Percentiles rank a stretch among this genome's conserved stretches.
phyloP scores from a whole-genome alignment of 1,284 basidiomycete species.

The Grifola frondosa region DNA sequence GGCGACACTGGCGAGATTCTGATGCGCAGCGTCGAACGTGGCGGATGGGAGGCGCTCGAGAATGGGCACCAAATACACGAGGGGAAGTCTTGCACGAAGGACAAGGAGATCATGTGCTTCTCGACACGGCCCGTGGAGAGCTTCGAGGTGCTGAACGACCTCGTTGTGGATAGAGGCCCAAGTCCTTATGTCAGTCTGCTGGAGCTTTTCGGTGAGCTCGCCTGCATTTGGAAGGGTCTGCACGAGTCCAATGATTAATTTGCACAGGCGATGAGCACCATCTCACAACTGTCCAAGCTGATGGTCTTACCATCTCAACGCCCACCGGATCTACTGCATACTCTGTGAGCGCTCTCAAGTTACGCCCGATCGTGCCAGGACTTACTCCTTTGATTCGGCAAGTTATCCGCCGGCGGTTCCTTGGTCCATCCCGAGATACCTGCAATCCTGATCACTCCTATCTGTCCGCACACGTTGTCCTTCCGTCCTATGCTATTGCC shows the following conservation, averaged over 20 bases:
- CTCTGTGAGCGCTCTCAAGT: slow-evolving; percentile 57
- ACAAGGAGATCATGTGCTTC: slow-evolving; percentile 98
- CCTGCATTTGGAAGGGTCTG: too few relatives aligned
- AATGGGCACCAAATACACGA: slow-evolving; percentile 53
- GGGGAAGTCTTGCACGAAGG: slow-evolving; percentile 58
- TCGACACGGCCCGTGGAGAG: slow-evolving; percentile 93
- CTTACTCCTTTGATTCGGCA: too few relatives aligned
- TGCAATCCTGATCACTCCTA: slow-evolving; percentile 93
- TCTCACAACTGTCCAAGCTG: slow-evolving; percentile 98
- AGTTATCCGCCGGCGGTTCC: slow-evolving; percentile 96
- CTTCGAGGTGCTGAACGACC: slow-evolving; percentile 97
- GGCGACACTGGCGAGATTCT: slow-evolving; percentile 92
- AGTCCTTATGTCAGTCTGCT: slow-evolving; percentile 96
- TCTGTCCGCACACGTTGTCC: slow-evolving; percentile 97
- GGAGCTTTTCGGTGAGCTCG: slow-evolving; percentile 86
- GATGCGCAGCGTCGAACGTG: slow-evolving; percentile 86
- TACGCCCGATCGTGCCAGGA: slow-evolving; percentile 6
- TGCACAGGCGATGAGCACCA: slow-evolving; percentile 92
- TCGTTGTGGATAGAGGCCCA: slow-evolving; percentile 97
- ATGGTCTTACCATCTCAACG: slow-evolving; percentile 94
- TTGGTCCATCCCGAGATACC: slow-evolving; percentile 98
- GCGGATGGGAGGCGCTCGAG: slow-evolving; percentile 94
- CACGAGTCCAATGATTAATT: slow-evolving; percentile 1
- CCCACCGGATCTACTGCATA: slow-evolving; percentile 99
- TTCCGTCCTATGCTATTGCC: slow-evolving; percentile 99